Base-by-base conservation (phyloP, 2,329 filamentous ascomycete genomes). In the Cordyceps militaris region DNA sequence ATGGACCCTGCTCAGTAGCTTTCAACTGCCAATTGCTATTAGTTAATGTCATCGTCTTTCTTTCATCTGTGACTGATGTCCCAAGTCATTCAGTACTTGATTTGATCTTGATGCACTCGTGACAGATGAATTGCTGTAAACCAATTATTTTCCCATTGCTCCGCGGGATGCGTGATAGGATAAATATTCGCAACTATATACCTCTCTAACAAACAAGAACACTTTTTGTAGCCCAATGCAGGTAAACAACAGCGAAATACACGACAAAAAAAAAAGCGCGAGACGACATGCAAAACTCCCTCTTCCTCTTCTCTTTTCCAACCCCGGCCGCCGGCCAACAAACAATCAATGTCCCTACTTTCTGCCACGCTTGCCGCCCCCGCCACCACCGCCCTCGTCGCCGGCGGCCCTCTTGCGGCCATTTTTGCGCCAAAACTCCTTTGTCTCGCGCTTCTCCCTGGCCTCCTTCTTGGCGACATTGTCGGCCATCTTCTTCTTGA, bases 341-440 rank as follows among this genome's bases (percentile, higher is more conserved):
- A n/a, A n/a, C n/a, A n/a, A n/a, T n/a, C n/a, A n/a, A n/a, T n/a
- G 14, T 14, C 9, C 42, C 34, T 59, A 52, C 50, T 55, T 56
- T 56, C 43, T 56, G 52, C 60, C 51, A 57, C 70, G 66, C 66
- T 73, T 74, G 19, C 70, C 69, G 54, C 69, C 68, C 24, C 67
- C 67, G 13, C 64, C 66, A 28, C 66, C 74, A 2, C 71, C 73
- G 2, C 71, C 73, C 6, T 73, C 73, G 16, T 77, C 76, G 2
- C 67, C 72, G 1, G 73, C 72, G 57, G 73, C 76, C 62, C 82
- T 73, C 75, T 84, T 84, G 77, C 87, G 89, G 10, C 94, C 94
- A 74, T 99, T 95, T 66, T 85, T 86, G 66, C 85, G 80, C 94
- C 94, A 99, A 69, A 85, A 99, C 66, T 96, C 92, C 71, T 96